Evolutionary conservation across 805 yeast species (phyloP).

Genomic region (Candida namnaoensis): DNA sequence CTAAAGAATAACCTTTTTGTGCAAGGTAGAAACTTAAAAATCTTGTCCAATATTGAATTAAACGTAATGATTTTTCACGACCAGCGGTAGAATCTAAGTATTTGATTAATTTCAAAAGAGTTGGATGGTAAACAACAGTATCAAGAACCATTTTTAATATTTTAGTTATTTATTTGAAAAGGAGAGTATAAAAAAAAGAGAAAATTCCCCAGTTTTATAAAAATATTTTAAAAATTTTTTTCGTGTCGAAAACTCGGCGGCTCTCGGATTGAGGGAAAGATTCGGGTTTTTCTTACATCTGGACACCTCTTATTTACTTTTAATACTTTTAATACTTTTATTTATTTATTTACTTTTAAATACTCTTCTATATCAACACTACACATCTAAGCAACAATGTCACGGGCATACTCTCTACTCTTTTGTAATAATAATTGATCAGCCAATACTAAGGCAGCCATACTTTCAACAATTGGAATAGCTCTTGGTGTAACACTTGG

Average conservation of each 20-base stretch:
- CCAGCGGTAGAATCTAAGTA: conserved; percentile 65
- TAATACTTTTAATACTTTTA: no score
- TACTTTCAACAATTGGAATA: conserved; percentile 95
- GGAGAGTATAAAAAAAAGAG: neutral
- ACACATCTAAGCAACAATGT: conserved; percentile 13
- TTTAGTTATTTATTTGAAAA: neutral
- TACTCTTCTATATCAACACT: no score
- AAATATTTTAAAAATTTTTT: no score
- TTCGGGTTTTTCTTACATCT: no score
- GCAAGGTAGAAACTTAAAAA: conserved; percentile 57
- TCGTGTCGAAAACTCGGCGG: no score
- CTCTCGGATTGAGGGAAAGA: neutral
- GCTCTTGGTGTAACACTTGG: conserved; percentile 99
- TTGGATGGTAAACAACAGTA: conserved; percentile 66
- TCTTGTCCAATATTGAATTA: conserved; percentile 73
- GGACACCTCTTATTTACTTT: no score
- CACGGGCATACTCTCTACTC: conserved; percentile 57
- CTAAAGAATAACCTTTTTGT: conserved; percentile 44
- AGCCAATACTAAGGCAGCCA: conserved; percentile 92
- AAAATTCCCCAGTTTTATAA: neutral
- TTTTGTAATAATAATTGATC: conserved; percentile 83
- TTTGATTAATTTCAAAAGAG: conserved; percentile 48
- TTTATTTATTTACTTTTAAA: no score
- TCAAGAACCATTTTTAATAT: conserved; percentile 48
- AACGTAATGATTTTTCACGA: conserved; percentile 73